Percentiles rank a stretch among this genome's conserved stretches.
phyloP scores from a whole-genome alignment of 2,329 filamentous ascomycete genomes.

The Calonectria honghensis region DNA sequence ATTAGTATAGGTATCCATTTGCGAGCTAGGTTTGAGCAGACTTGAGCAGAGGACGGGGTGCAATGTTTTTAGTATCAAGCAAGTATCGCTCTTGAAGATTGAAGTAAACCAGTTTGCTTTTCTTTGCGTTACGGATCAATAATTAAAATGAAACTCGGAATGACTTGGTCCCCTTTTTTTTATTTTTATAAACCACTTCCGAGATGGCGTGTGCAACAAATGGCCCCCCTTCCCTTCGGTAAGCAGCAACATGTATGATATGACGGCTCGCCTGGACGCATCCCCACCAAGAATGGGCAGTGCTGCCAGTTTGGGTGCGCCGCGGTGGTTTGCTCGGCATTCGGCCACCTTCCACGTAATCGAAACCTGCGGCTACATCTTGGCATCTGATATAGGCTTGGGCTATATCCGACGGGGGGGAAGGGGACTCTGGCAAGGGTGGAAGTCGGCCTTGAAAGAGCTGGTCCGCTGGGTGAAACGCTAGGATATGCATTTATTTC shows the following conservation, averaged over 20 bases:
- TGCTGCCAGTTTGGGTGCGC: background rate
- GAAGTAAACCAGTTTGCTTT: background rate
- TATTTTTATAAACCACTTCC: background rate
- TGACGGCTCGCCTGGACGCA: background rate
- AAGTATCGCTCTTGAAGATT: background rate
- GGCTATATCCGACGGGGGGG: background rate
- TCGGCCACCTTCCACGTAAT: background rate
- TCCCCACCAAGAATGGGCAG: background rate
- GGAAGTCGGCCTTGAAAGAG: background rate
- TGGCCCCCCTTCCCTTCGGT: background rate
- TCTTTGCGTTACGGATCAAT: background rate
- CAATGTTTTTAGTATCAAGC: background rate
- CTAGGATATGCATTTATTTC: constrained; percentile 7
- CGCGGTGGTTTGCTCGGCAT: background rate
- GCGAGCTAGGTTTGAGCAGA: background rate
- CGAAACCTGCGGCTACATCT: background rate
- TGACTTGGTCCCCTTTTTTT: background rate
- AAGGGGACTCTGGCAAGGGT: background rate
- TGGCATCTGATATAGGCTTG: background rate
- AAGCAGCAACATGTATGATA: background rate
- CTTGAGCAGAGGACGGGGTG: background rate
- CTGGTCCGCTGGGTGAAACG: constrained; percentile 18
- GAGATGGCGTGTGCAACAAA: background rate
- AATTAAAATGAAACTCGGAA: background rate
- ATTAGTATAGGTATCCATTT: constrained; percentile 4